Evolutionary conservation across 345 rosid species (phyloP), one percentile per base, ranked within the genome.

Genomic region (Anastatica hierochuntica): DNA sequence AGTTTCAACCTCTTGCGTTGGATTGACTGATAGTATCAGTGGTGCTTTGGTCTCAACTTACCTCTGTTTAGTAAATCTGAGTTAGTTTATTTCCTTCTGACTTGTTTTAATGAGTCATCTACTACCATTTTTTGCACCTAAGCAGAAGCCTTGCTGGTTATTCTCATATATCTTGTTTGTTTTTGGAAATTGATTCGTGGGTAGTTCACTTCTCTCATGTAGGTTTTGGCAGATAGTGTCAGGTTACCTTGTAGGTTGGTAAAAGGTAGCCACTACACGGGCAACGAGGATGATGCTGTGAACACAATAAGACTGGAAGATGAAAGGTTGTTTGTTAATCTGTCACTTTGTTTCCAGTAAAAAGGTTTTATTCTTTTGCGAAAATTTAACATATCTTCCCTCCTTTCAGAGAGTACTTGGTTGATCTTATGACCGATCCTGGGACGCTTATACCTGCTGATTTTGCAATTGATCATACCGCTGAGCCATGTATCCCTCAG

Each of bases 381-480:
- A 16, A 15, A 11, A 49, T 62, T 46, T 74, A 64, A 78, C 61
- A 13, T 27, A 14, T 59, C 29, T 57, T 30, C 60, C 61, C 41
- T 70, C 49, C 38, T 44, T 77, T 58, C 84, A 94, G 99, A 78
- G 99, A 94, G 76, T 85, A 77, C 85, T 78, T 94, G 81, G 95
- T 94, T 60, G 99, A 94, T 80, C 96, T 94, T 70, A 94, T 94
- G 99, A 95, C 96, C 60, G 99, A 85, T 71, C 95, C 99, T 23
- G 99, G 99, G 69, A 88, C 96, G 16, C 92, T 94, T 63, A 82
- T 94, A 73, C 99, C 99, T 43, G 92, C 95, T 75, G 99, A 94
- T 67, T 50, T 80, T 73, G 71, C 76, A 40, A 79, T 12, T 31
- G 36, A 31, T 10, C n/a, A 10, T 31, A 31, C 36, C 12, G n/a